Evolutionary conservation across 805 yeast genomes (phyloP), one percentile per base, ranked within the genome.

Genomic region (Wickerhamiella azyma): DNA sequence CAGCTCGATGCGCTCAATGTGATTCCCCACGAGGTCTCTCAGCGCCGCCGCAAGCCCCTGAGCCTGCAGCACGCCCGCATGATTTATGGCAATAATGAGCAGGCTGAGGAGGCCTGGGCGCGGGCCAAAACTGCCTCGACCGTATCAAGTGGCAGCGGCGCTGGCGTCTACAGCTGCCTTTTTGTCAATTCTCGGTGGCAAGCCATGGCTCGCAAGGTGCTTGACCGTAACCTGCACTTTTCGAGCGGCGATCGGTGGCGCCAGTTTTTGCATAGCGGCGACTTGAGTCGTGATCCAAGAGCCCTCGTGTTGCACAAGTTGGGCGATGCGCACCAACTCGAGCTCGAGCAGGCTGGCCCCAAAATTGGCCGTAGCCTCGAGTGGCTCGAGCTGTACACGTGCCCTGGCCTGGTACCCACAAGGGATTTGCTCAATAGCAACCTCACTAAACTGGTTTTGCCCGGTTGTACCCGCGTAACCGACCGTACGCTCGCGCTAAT

Each of bases 371-470:
- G 71, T 2, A 64, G 69, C 37, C 59, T 85, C 38, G 68, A 70
- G 52, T 76, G 82, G 81, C 65, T 86, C 26, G 94, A 86, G 59
- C 69, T 85, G 54, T 85, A 81, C 63, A 81, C 88, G 56, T 85
- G 95, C 58, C 89, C 95, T 6, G 70, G 69, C 39, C 58, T 83
- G 26, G 55, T 71, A 7, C 94, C 94, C 3, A 65, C 77, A 0
- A 51, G 64, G 7, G 49, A 59, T 2, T 66, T 79, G 58, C 64
- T 78, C 39, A 51, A 66, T 2, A 69, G 71, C 4, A 55, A 66
- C 6, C 54, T 56, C 13, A 57, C 79, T 36, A 65, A 60, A 37
- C 56, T 81, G 33, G 70, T 76, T 1, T 64, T 88, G 5, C 88
- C 96, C 0, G 96, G 95, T 2, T 74, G 75, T 47, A 74, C 70